A percentile compares a stretch with the other conserved stretches of the same genome.
These are phyloP conservation scores for Immersiella caudata DNA, from an alignment of 495 filamentous ascomycete genomes.

Conservation along the genomic window DNA sequence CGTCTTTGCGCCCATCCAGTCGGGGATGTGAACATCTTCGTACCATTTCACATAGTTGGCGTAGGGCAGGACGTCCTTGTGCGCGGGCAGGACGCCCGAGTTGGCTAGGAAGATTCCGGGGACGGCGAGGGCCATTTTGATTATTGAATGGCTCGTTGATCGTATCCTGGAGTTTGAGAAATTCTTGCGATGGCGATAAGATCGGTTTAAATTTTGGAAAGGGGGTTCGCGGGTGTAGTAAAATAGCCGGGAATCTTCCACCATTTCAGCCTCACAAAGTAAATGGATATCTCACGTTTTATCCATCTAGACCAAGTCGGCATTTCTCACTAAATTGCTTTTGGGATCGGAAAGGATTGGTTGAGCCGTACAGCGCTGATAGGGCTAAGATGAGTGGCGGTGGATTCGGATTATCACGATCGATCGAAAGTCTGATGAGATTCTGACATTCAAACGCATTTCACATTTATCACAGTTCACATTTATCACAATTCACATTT, in stretches of 20 bases:
- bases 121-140: not conserved
- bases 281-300: not conserved
- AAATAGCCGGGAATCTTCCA: not conserved
- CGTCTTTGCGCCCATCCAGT: constrained; percentile 33
- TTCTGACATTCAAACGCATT: too few relatives aligned
- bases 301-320: not conserved
- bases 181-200: not conserved
- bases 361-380: too few relatives aligned
- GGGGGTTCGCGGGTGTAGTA: not conserved
- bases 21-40: constrained; percentile 31
- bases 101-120: constrained; percentile 30
- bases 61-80: constrained; percentile 19
- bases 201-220: not conserved
- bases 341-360: not conserved
- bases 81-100: constrained; percentile 19
- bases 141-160: not conserved
- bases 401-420: too few relatives aligned
- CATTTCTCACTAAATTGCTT: not conserved
- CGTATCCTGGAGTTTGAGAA: not conserved
- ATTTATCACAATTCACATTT: too few relatives aligned
- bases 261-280: not conserved
- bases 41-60: constrained; percentile 27
- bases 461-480: too few relatives aligned
- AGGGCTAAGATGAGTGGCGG: too few relatives aligned
- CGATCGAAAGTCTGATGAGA: too few relatives aligned